phyloP scores from a whole-genome alignment of 345 rosid species.

The Salix udensis region DNA sequence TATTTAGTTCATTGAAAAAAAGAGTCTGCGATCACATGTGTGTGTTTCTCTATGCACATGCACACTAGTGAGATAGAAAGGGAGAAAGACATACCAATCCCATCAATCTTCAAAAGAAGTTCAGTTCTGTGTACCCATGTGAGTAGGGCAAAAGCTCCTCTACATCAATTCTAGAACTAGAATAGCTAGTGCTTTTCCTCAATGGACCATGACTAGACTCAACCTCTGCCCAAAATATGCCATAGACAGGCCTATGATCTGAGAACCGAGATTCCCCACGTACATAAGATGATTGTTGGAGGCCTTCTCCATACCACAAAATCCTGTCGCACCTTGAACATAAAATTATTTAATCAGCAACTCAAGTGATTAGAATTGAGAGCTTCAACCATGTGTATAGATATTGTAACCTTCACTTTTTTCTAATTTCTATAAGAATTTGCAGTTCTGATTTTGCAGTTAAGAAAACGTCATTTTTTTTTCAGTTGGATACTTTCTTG shows the following conservation, averaged over 20 bases:
- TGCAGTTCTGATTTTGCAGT: background rate
- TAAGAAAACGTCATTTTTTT: background rate
- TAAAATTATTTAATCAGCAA: conserved; percentile 20
- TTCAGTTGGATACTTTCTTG: background rate
- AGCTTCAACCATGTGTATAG: background rate
- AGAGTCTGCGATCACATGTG: background rate
- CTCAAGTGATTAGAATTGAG: background rate
- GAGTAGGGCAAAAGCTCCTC: conserved; percentile 93
- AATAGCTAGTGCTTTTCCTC: conserved; percentile 67
- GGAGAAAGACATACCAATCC: conserved; percentile 13
- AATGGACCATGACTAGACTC: conserved; percentile 69
- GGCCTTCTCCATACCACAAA: conserved; percentile 93
- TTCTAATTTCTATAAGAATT: background rate
- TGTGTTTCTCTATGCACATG: background rate
- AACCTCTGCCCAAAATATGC: conserved; percentile 88
- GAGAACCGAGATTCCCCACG: conserved; percentile 95
- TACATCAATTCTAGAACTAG: conserved; percentile 71
- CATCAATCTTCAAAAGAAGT: conserved; percentile 57
- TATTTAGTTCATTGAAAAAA: background rate
- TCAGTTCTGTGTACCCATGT: conserved; percentile 88
- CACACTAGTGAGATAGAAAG: background rate
- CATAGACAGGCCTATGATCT: conserved; percentile 96
- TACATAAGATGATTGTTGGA: conserved; percentile 81
- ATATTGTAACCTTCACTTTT: background rate
- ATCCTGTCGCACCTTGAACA: conserved; percentile 85